Evolutionary conservation across 306 rosid genomes (phyloP), one percentile per base, ranked within the genome.

Genomic region (Fagus sylvatica): DNA sequence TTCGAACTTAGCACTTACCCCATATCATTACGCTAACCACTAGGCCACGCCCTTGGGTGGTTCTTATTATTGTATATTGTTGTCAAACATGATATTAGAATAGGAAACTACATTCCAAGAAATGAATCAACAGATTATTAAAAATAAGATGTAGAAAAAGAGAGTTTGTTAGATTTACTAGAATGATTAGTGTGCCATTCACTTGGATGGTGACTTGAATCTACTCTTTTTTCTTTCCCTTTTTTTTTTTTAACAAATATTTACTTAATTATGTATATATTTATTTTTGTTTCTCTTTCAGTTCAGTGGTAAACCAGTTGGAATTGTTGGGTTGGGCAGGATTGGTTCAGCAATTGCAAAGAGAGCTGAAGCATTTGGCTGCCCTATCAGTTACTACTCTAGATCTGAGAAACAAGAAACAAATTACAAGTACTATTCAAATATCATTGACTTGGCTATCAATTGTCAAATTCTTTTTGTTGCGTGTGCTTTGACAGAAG

Each of bases 301-400:
- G 97, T 89, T 90, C 76, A 87, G 87, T 55, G 89, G 91, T 3
- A 90, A 84, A 83, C 62, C 88, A 2, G 82, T 92, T 51, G 97
- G 96, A 74, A 89, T 92, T 74, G 64, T 90, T 76, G 93, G 97
- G 15, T 62, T 92, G 80, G 97, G 97, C 48, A 89, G 96, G 74
- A 92, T 89, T 53, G 97, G 97, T 33, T 79, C 85, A 8, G 91
- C 92, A 68, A 86, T 90, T 55, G 97, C 93, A 39, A 87, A 83
- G 76, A 87, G 96, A 82, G 92, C 87, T 43, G 78, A 41, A 55
- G 90, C 88, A 10, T 92, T 90, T 80, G 93, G 88, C 8, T 90
- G 93, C 53, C 69, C 75, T 22, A 39, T 92, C 66, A 76, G 85
- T 60, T 92, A 92, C 83, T 68, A 78, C 56, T 82, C 93, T 2